phyloP scores from a whole-genome alignment of 768 basidiomycete genomes.

The Boletus rubescentipes region DNA sequence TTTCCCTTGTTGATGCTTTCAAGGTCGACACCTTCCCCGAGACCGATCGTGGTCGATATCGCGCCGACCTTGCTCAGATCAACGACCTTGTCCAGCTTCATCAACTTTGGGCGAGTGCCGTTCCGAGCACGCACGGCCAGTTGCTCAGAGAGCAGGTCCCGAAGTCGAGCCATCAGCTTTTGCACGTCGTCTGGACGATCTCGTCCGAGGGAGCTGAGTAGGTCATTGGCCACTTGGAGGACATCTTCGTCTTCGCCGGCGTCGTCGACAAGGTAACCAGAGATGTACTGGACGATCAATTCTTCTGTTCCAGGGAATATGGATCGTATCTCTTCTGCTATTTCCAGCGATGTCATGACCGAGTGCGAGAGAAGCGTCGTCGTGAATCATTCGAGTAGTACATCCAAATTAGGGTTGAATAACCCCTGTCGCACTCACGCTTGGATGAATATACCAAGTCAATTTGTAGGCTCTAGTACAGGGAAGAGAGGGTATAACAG shows the following conservation, averaged over 20 bases:
- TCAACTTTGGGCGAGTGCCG: slow-evolving; percentile 61
- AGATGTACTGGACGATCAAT: slow-evolving; percentile 79
- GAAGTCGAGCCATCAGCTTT: slow-evolving; percentile 64
- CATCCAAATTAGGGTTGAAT: background rate
- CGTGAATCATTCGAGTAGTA: no score
- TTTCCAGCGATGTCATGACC: slow-evolving; percentile 67
- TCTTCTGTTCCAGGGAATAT: slow-evolving; percentile 79
- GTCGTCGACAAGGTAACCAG: slow-evolving; percentile 88
- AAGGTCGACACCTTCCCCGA: slow-evolving; percentile 82
- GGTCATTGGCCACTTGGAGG: slow-evolving; percentile 68
- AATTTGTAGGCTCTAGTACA: background rate
- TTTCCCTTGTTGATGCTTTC: slow-evolving; percentile 95
- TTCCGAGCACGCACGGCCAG: slow-evolving; percentile 57
- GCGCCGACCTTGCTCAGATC: slow-evolving; percentile 79
- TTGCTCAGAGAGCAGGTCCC: slow-evolving; percentile 63
- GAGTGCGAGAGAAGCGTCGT: background rate
- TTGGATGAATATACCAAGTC: background rate
- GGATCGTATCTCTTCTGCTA: slow-evolving; percentile 74
- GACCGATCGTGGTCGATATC: slow-evolving; percentile 76
- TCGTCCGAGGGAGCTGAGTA: slow-evolving; percentile 77
- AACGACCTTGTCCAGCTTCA: slow-evolving; percentile 83
- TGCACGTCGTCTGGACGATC: slow-evolving; percentile 57
- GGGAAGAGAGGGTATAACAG: slow-evolving; percentile 9
- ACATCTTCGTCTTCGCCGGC: slow-evolving; percentile 88
- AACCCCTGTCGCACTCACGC: background rate